phyloP scores from a whole-genome alignment of 768 basidiomycete genomes.

The Leccinum ochraceum region DNA sequence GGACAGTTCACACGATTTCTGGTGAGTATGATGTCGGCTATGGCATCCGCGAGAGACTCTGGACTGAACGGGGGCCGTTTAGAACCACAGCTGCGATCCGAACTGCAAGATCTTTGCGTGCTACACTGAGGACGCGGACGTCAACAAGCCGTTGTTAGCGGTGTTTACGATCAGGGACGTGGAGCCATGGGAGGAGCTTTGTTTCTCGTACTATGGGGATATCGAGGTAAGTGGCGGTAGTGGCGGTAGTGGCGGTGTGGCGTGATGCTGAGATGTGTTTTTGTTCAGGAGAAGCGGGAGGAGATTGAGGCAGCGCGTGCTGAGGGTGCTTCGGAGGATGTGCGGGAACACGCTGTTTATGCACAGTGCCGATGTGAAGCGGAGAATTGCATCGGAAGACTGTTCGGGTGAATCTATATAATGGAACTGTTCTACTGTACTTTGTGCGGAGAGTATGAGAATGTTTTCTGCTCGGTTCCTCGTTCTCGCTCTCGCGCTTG shows the following conservation, averaged over 20 bases:
- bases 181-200: conserved; percentile 66
- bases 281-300: conserved; percentile 24
- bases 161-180: conserved; percentile 71
- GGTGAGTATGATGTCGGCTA: conserved; percentile 42
- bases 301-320: conserved; percentile 12
- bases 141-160: conserved; percentile 66
- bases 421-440: not conserved
- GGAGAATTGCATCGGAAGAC: conserved; percentile 47
- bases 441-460: not conserved
- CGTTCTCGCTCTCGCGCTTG: conserved; percentile 5
- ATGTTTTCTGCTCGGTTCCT: not conserved
- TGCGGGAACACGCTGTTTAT: conserved; percentile 45
- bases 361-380: conserved; percentile 53
- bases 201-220: conserved; percentile 74
- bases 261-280: not conserved
- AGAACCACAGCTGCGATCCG: conserved; percentile 94
- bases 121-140: conserved; percentile 76
- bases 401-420: conserved; percentile 24
- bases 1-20: conserved; percentile 92
- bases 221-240: conserved; percentile 36
- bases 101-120: conserved; percentile 73
- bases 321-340: not conserved
- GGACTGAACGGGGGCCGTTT: not conserved
- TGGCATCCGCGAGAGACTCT: not conserved
- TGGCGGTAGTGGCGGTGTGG: not conserved